phyloP scores from a whole-genome alignment of 2,329 filamentous ascomycete species.

The Pestalotiopsis sp. region DNA sequence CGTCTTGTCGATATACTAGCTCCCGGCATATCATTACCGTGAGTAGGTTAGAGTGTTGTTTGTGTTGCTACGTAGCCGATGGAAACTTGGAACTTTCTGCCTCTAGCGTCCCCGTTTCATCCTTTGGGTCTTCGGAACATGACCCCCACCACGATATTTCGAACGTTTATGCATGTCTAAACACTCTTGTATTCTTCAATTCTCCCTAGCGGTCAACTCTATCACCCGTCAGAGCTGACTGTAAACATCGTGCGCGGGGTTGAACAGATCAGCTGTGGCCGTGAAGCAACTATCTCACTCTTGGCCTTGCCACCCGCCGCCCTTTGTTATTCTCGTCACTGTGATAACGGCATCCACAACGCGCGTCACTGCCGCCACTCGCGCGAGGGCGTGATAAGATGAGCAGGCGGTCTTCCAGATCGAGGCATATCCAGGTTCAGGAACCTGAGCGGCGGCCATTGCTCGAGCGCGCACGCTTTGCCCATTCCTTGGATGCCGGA shows the following conservation, averaged over 20 bases:
- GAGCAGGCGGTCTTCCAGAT: slow-evolving; percentile 12
- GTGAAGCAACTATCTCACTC: not conserved
- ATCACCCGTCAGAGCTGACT: not conserved
- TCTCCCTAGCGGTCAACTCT: not conserved
- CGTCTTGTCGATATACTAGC: not conserved
- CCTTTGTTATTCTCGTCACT: not conserved
- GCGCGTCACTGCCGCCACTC: not conserved
- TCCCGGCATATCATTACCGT: not conserved
- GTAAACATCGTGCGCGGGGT: not conserved
- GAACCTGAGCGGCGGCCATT: slow-evolving; percentile 38
- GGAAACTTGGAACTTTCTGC: not conserved
- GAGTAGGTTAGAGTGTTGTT: not conserved
- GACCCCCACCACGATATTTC: slow-evolving; percentile 1
- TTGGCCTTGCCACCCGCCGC: not conserved
- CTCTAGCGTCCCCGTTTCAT: not conserved
- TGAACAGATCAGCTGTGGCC: not conserved
- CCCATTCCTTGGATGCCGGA: slow-evolving; percentile 39
- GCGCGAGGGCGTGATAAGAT: slow-evolving; percentile 10
- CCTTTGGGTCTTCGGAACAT: not conserved
- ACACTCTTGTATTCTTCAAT: not conserved
- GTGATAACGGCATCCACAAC: not conserved
- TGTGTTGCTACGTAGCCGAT: not conserved
- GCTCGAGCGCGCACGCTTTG: slow-evolving; percentile 37
- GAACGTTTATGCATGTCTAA: not conserved
- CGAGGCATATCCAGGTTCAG: slow-evolving; percentile 19